Evolutionary conservation across 495 filamentous ascomycete genomes (phyloP), one percentile per base, ranked within the genome.

Genomic region (Lepidopterella palustris): DNA sequence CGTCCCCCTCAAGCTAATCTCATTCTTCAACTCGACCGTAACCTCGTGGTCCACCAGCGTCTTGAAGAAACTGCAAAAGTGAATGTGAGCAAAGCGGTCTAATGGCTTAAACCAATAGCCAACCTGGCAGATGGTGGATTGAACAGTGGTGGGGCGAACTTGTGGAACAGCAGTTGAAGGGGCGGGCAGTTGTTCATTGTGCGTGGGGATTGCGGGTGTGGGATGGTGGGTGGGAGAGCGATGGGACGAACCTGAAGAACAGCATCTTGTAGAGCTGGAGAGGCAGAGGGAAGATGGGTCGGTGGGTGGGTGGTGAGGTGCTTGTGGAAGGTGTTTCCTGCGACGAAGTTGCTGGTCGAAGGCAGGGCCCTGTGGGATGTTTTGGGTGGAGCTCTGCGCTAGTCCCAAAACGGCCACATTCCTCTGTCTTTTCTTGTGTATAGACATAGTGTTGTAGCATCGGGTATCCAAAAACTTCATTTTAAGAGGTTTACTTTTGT

Each of bases 1-100:
- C 21, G 84, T 92, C 59, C 93, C 93, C 59, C 87, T 87, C 72
- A 98, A 95, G 67, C 88, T 87, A 63, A 98, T 92, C 75, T 98
- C 93, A 74, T 98, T 98, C 78, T 98, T 98, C 74, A 98, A 88
- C 77, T 97, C 93, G 73, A 98, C 90, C 39, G 90, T 97, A 55
- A 89, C 83, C 77, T 92, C 86, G 71, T 96, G 89, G 80, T 97
- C 93, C 71, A 96, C 93, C 66, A 97, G 88, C 57, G 93, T 97
- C 76, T 97, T 97, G 85, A 98, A 98, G 82, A 97, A 98, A 77
- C 95, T 97, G 66, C 23, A 18, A 6, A 18, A 21, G 25, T n/a
- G n/a, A n/a, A n/a, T n/a, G n/a, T n/a, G n/a, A n/a, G n/a, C n/a
- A n/a, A n/a, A n/a, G n/a, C n/a, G n/a, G n/a, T n/a, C n/a, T n/a